Conservation (phyloP, 1,139 yeast genomes). For the Lodderomyces margitis region DNA sequence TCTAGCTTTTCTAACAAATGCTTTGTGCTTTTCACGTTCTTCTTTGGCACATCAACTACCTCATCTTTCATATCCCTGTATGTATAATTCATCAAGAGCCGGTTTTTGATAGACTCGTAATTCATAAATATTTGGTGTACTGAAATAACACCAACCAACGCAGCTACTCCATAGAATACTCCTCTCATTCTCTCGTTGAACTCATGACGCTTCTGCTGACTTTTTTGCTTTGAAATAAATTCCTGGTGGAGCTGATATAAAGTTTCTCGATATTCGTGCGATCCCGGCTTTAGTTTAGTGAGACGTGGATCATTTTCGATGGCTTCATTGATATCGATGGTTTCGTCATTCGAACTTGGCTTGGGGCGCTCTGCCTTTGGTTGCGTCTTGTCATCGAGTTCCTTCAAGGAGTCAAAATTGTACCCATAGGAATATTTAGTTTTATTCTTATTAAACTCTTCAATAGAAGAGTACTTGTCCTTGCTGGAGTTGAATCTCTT, state of each 20-base stretch:
- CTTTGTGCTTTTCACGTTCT: slow-evolving; percentile 27
- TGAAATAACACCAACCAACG: slow-evolving; percentile 32
- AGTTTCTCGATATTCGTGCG: slow-evolving; percentile 41
- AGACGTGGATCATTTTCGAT: slow-evolving; percentile 38
- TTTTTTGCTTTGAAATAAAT: slow-evolving; percentile 21
- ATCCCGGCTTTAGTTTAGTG: slow-evolving; percentile 26
- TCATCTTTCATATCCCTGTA: slow-evolving; percentile 31
- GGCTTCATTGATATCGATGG: slow-evolving; percentile 22
- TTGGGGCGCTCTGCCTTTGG: slow-evolving; percentile 8
- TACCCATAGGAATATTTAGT: slow-evolving; percentile 36
- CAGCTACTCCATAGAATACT: slow-evolving; percentile 28
- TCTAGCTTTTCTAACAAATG: slow-evolving; percentile 25
- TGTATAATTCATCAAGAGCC: slow-evolving; percentile 24
- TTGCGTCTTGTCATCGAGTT: slow-evolving; percentile 17
- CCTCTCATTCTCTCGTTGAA: slow-evolving; percentile 37
- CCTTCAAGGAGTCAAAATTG: slow-evolving; percentile 28
- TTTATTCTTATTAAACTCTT: slow-evolving; percentile 40
- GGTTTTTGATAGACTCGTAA: slow-evolving; percentile 30
- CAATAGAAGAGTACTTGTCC: slow-evolving; percentile 25
- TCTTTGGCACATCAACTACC: slow-evolving; percentile 26
- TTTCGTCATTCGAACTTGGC: slow-evolving; percentile 15
- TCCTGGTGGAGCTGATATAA: slow-evolving; percentile 31
- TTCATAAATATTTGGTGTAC: slow-evolving; percentile 44
- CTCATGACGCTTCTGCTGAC: slow-evolving; percentile 26
- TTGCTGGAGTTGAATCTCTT: slow-evolving; percentile 7